phyloP scores from a whole-genome alignment of 1,139 yeast genomes.

The Spathaspora sp. region DNA sequence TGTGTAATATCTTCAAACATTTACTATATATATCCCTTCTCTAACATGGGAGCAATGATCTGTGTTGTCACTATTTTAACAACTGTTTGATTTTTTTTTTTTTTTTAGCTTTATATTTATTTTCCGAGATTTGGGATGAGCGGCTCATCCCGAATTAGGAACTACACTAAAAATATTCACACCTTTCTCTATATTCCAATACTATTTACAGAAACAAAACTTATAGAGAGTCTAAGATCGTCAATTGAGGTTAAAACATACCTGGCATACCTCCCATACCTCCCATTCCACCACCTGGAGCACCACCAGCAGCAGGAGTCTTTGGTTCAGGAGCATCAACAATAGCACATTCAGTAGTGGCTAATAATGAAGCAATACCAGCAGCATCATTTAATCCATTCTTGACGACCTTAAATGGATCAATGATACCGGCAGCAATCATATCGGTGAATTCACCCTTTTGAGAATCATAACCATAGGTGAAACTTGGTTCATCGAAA shows the following conservation, averaged over 20 bases:
- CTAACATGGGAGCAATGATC: too few relatives aligned
- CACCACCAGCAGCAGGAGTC: conserved; percentile 52
- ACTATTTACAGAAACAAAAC: not conserved
- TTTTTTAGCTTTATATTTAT: not conserved
- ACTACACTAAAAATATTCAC: not conserved
- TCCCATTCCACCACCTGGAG: conserved; percentile 55
- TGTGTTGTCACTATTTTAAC: not conserved
- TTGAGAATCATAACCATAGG: conserved; percentile 91
- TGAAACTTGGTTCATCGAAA: conserved; percentile 82
- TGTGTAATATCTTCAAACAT: conserved; percentile 24
- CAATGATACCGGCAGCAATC: conserved; percentile 97
- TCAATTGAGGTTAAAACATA: conserved; percentile 16
- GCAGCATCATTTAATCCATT: conserved; percentile 96
- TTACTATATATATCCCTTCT: conserved; percentile 1
- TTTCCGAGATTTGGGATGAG: not conserved
- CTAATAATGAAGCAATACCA: conserved; percentile 96
- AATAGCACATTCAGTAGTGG: conserved; percentile 98
- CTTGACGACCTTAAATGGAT: conserved; percentile 98
- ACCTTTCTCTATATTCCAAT: conserved; percentile 1
- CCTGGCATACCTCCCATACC: conserved; percentile 54
- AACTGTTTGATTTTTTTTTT: not conserved
- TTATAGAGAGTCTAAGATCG: not conserved
- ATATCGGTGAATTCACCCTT: conserved; percentile 94
- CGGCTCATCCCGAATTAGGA: too few relatives aligned
- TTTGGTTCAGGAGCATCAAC: conserved; percentile 96